Base-by-base conservation (phyloP, 1,284 basidiomycete genomes). In the Amylostereum chailletii region DNA sequence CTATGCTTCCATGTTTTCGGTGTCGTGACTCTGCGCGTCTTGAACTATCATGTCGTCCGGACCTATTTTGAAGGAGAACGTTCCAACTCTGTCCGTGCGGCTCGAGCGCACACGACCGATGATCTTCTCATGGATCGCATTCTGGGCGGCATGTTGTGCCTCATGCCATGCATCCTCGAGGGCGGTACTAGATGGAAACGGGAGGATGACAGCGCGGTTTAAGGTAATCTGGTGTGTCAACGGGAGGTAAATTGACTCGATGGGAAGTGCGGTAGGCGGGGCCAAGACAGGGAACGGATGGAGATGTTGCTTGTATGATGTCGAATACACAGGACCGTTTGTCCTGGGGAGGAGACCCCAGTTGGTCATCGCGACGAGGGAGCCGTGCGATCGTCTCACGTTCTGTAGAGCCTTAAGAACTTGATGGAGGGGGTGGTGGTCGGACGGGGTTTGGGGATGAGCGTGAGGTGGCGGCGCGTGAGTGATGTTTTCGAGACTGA, bases 331-430 rank as follows among this genome's bases (percentile, higher is more conserved):
- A 38, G 59, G 7, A 37, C 36, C n/a, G 42, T 19, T 19, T 31
- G 42, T 43, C 42, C 42, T n/a, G 36, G 36, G 36, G 36, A 7
- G 67, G 41, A 86, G 67, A 29, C 71, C 82, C 83, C 84, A 86
- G 59, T 81, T 86, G 2, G 83, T 77, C 38, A 86, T 57, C 38
- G 83, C 60, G 29, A 74, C 71, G 37, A 85, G 62, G 4, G 81
- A 74, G 2, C 69, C 65, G 56, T 82, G 74, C 5, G 72, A 73
- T 11, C 61, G 51, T 36, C 74, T 77, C 40, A 90, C 64, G 4
- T 56, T 55, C n/a, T 76, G 68, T 29, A 89, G 59, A 9, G 77
- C 72, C 19, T 59, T 56, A 37, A 78, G 58, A 46, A 82, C 71
- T 51, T 74, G 68, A 27, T 70, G 64, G 26, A 79, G 61, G 37